Conservation (phyloP, 2,329 filamentous ascomycete species). For the Microsporum ferrugineum region DNA sequence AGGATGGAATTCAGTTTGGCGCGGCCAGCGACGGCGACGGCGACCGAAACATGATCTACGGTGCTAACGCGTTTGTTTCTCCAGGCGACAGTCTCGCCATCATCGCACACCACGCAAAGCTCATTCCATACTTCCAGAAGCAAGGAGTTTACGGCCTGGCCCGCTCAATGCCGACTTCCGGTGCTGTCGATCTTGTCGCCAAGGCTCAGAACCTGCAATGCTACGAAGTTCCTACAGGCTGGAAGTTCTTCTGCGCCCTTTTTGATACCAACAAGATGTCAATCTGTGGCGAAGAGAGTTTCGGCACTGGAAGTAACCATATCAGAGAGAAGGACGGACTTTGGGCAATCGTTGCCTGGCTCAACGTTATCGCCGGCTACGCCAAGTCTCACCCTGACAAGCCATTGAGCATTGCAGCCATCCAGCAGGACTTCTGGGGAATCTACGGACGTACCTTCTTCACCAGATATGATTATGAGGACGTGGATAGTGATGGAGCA, state of each 20-base stretch:
- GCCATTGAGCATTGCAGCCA: slow-evolving; percentile 85
- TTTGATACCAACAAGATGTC: slow-evolving; percentile 93
- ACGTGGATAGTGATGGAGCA: slow-evolving; percentile 81
- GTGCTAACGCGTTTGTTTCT: slow-evolving; percentile 89
- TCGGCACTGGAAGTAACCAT: slow-evolving; percentile 96
- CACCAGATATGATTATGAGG: slow-evolving; percentile 97
- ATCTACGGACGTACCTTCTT: slow-evolving; percentile 97
- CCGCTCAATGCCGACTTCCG: slow-evolving; percentile 94
- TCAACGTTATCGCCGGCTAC: slow-evolving; percentile 95
- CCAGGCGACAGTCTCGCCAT: slow-evolving; percentile 96
- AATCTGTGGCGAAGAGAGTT: slow-evolving; percentile 97
- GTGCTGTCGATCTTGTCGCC: slow-evolving; percentile 88
- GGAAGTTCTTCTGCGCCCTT: slow-evolving; percentile 98
- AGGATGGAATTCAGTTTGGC: slow-evolving; percentile 84
- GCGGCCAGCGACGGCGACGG: slow-evolving; percentile 94
- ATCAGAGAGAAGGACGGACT: slow-evolving; percentile 98
- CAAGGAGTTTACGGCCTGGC: slow-evolving; percentile 92
- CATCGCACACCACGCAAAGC: slow-evolving; percentile 89
- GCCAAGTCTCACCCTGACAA: slow-evolving; percentile 68
- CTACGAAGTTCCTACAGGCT: slow-evolving; percentile 97
- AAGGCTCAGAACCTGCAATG: slow-evolving; percentile 82
- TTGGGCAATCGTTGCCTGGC: slow-evolving; percentile 94
- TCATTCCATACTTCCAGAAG: slow-evolving; percentile 97
- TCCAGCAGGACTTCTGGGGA: slow-evolving; percentile 95
- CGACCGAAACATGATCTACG: slow-evolving; percentile 99